Base-by-base conservation (phyloP, 179 eudicot species). In the Camellia oleifera region DNA sequence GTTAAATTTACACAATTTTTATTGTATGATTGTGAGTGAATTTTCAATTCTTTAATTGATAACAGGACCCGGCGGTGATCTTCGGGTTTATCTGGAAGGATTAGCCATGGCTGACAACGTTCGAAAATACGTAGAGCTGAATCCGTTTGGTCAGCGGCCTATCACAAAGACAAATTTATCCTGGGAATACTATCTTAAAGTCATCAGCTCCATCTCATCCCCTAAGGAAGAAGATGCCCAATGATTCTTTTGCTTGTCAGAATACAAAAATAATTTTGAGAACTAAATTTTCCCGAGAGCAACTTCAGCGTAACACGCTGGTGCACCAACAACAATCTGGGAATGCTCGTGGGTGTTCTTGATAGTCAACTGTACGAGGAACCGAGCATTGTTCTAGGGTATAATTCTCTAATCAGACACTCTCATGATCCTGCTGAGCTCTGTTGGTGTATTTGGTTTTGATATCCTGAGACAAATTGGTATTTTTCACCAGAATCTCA, bases 91-190 rank as follows among this genome's bases (percentile, higher is more conserved):
- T 82, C 89, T 93, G 46, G 94, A 89, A 82, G 85, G 87, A 72
- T 78, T 93, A 77, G 89, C 88, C 8, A 79, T 65, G 63, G 89
- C 92, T 7, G 88, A 92, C 32, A 74, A 92, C 60, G 92, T 92
- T 75, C 97, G 86, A 81, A 88, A 88, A 66, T 94, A 87, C 63
- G 90, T 94, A 17, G 80, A 90, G 83, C 88, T 84, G 79, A 91
- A 90, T 81, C 95, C 92, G 13, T 92, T 88, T 82, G 98, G 98
- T 73, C 97, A 94, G 82, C 87, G 78, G 63, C 81, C 95, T 46
- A 92, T 94, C 85, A 87, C 93, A 0, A 66, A 85, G 20, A 66
- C 69, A 53, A 83, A 83, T 83, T 80, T 74, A 77, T 80, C 79
- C 20, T 75, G 78, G 78, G 10, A 13, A 5, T 75, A 61, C 57